Percentiles rank a stretch among this genome's conserved stretches.
These are phyloP conservation scores for Wallacemonas sp. DNA, from an alignment of 208 protist species.

Conservation along the genomic window DNA sequence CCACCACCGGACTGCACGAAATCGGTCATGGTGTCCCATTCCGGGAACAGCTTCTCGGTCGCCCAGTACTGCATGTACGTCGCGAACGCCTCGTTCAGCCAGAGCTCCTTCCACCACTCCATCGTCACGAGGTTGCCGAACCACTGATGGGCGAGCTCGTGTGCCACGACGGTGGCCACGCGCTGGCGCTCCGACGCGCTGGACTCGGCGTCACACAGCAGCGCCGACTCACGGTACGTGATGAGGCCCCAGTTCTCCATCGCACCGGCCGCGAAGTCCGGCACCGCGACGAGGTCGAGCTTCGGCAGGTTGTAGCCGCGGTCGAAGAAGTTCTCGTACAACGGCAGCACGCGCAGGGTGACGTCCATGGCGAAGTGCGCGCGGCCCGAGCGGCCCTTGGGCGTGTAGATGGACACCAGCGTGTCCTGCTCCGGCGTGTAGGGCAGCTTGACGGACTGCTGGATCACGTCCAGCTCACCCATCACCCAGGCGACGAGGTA, in stretches of 20 bases:
- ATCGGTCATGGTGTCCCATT: conserved; percentile 75
- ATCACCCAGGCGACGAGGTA: conserved; percentile 96
- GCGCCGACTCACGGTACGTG: conserved; percentile 92
- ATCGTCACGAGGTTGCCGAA: conserved; percentile 98
- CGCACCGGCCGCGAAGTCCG: conserved; percentile 94
- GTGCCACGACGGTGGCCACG: conserved; percentile 86
- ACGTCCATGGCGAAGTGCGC: conserved; percentile 79
- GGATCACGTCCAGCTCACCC: conserved; percentile 81
- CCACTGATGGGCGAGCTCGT: conserved; percentile 97
- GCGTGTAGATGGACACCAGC: conserved; percentile 56
- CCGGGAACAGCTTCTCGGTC: conserved; percentile 76
- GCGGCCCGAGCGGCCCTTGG: conserved; percentile 46
- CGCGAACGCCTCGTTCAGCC: conserved; percentile 98
- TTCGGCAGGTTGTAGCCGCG: conserved; percentile 93
- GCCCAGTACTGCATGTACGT: conserved; percentile 87
- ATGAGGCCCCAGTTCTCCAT: conserved; percentile 99
- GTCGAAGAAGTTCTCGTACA: conserved; percentile 88
- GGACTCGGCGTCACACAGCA: conserved; percentile 62
- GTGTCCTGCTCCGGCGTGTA: conserved; percentile 26
- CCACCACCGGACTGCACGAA: conserved; percentile 72
- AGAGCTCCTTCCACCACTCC: conserved; percentile 97
- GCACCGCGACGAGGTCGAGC: conserved; percentile 95
- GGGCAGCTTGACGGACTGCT: conserved; percentile 20
- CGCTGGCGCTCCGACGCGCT: conserved; percentile 47
- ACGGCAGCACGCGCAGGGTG: conserved; percentile 54